A percentile compares a stretch with the other conserved stretches of the same genome.
Evolutionary conservation across 2,329 filamentous ascomycete genomes (phyloP).

Genomic region (Ambrosiella xylebori): DNA sequence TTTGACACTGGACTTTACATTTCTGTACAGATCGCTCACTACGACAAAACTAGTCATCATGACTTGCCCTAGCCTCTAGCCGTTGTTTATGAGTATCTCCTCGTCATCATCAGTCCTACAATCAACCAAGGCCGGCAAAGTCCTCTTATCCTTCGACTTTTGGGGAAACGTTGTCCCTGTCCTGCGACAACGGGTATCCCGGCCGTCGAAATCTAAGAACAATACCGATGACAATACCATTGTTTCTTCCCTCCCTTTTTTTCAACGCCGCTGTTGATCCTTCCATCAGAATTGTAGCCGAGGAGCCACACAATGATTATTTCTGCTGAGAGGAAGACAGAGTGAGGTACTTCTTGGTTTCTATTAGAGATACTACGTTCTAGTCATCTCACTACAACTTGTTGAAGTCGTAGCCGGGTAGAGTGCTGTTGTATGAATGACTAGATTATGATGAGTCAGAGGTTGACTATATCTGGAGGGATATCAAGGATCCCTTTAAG

Average conservation of each 20-base stretch:
- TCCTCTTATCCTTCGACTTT: slow-evolving; percentile 10
- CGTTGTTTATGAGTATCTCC: neutral
- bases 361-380: slow-evolving; percentile 9
- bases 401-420: slow-evolving; percentile 8
- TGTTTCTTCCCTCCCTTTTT: neutral
- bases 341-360: slow-evolving; percentile 11
- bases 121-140: slow-evolving; percentile 1
- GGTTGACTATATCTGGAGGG: neutral
- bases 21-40: neutral
- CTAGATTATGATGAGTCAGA: neutral
- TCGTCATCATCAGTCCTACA: neutral
- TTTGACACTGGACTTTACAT: neutral
- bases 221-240: too few relatives aligned
- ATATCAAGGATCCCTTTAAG: neutral
- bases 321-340: slow-evolving; percentile 12
- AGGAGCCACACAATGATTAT: slow-evolving; percentile 9
- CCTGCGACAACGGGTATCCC: neutral
- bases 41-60: neutral
- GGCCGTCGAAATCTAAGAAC: neutral
- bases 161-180: slow-evolving; percentile 3
- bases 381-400: slow-evolving; percentile 9
- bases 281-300: slow-evolving; percentile 7
- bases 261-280: neutral
- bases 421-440: slow-evolving; percentile 11
- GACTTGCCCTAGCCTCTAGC: neutral